Evolutionary conservation across 805 yeast species (phyloP).

Genomic region (Candida cerambycidarum): DNA sequence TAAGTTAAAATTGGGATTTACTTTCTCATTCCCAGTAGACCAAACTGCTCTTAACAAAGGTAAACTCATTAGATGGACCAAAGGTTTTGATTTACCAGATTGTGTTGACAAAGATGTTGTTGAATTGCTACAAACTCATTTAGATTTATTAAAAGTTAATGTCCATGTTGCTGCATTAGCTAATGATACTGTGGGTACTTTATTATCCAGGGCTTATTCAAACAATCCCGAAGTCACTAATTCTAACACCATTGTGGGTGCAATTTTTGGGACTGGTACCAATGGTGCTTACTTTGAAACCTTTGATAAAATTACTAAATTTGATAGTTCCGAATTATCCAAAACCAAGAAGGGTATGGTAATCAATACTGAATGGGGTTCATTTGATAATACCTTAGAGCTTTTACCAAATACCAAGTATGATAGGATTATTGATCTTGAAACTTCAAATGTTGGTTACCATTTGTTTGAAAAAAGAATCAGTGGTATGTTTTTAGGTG

Average conservation of each 20-base stretch:
- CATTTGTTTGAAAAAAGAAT: constrained; percentile 93
- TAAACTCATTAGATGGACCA: constrained; percentile 89
- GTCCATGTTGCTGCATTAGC: constrained; percentile 84
- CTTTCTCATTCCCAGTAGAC: constrained; percentile 89
- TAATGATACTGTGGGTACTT: constrained; percentile 94
- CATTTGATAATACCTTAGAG: constrained; percentile 82
- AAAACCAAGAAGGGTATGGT: constrained; percentile 57
- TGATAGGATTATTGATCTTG: constrained; percentile 68
- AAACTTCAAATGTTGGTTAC: constrained; percentile 79
- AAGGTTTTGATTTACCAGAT: constrained; percentile 86
- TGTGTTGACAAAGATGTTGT: constrained; percentile 85
- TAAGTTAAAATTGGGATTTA: constrained; percentile 78
- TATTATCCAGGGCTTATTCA: constrained; percentile 82
- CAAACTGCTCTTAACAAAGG: constrained; percentile 83
- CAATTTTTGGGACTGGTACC: constrained; percentile 96
- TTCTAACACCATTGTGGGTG: constrained; percentile 80
- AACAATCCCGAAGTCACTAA: constrained; percentile 59
- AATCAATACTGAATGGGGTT: constrained; percentile 97
- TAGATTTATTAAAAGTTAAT: constrained; percentile 59
- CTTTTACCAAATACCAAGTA: constrained; percentile 76
- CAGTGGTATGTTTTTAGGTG: constrained; percentile 92
- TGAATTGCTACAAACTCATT: constrained; percentile 62
- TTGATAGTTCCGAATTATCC: constrained; percentile 45
- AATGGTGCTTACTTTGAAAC: constrained; percentile 92
- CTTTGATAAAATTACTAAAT: constrained; percentile 69